Evolutionary conservation across 805 yeast genomes (phyloP), one percentile per base, ranked within the genome.

Genomic region (Suhomyces xylopsoci): DNA sequence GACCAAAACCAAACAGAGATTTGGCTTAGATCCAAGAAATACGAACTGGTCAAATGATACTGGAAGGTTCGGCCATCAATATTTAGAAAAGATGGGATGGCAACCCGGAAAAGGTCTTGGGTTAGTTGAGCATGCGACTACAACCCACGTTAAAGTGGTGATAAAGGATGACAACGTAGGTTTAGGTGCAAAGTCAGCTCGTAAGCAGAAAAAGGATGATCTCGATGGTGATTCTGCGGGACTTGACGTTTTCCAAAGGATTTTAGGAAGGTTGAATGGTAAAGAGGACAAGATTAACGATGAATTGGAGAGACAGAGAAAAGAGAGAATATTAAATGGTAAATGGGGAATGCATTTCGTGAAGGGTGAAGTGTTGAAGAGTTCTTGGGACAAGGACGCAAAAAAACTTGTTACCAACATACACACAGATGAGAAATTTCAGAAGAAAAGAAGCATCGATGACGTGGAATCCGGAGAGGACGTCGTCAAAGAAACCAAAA

Each of bases 11-110:
- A 90, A 88, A 63, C 96, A 88, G 62, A 80, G 94, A 63, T 87
- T 92, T 66, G 97, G 98, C 9, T 71, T 79, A 36, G 99, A 93
- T 71, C 99, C 99, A 15, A 77, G 98, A 64, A 93, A 93, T 64
- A 92, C 97, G 1, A 81, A 84, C 55, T 93, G 99, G 99, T 87
- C 97, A 24, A 90, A 90, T 64, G 89, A 90, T 62, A 83, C 86
- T 0, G 75, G 77, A 3, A 73, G 97, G 49, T 93, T 93, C 63
- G 99, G 99, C 0, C 97, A 88, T 66, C 82, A 87, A 62, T 91
- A 91, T 68, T 68, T 93, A 54, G 83, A 83, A 56, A 85, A 82
- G 59, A 74, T 85, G 64, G 99, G 99, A 15, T 93, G 99, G 99
- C 79, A 76, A 49, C 96, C 96, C 2, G 99, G 99, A 17, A 73